Conservation (phyloP, 495 filamentous ascomycete genomes). For the Trichoderma asperelloides region DNA sequence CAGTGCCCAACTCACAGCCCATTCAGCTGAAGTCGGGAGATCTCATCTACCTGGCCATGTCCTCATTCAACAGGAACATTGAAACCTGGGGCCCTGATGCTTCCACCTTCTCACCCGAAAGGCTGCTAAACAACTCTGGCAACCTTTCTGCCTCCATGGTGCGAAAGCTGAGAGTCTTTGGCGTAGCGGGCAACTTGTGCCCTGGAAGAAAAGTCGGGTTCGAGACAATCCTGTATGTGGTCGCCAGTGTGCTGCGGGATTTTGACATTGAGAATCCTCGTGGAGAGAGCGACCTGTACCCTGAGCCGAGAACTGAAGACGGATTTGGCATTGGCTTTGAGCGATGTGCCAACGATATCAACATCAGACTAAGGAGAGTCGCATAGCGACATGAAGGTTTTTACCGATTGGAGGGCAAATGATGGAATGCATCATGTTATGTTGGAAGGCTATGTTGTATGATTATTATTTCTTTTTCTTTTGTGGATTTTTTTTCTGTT, state of each 20-base stretch:
- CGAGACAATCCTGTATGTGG: not conserved
- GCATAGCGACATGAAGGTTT: not conserved
- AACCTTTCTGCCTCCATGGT: not conserved
- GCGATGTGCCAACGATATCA: constrained; percentile 4
- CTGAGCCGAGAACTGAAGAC: not conserved
- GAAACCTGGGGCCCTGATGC: not conserved
- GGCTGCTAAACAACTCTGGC: not conserved
- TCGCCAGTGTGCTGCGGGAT: not conserved
- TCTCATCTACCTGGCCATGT: constrained; percentile 3
- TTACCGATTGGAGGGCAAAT: not conserved
- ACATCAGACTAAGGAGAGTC: not conserved
- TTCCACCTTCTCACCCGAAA: not conserved
- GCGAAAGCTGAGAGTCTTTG: not conserved
- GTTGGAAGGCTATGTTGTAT: not conserved
- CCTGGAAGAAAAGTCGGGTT: not conserved
- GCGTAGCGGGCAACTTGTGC: constrained; percentile 1
- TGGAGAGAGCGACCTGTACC: not conserved
- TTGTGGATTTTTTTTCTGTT: not conserved
- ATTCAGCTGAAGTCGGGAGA: not conserved
- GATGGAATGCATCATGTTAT: not conserved
- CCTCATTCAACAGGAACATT: not conserved
- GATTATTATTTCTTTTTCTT: not conserved
- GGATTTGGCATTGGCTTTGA: constrained; percentile 6
- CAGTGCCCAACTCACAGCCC: constrained; percentile 1
- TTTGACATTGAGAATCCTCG: constrained; percentile 2